Base-by-base conservation (phyloP, 2,329 filamentous ascomycete genomes). In the Ceratocystis eucalypticola region DNA sequence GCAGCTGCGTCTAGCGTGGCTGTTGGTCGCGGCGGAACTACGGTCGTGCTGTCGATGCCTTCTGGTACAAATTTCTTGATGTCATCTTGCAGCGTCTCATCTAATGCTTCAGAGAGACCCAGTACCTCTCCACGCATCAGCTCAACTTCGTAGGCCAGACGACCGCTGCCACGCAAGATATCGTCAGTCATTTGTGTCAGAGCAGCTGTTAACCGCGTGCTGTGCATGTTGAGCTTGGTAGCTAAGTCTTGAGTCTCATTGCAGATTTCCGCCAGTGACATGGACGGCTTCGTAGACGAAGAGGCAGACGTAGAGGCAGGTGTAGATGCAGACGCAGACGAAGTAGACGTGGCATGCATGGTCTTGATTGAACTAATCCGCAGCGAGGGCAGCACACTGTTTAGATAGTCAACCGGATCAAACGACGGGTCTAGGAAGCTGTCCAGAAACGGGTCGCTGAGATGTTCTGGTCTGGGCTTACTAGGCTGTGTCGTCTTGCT, bases 131-230 rank as follows among this genome's bases (percentile, higher is more conserved):
- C 92, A n/a, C 91, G 84, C 62, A 97, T 76, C 20, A 97, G 83
- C 75, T 97, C 93, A 22, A 97, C 93, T 76, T 97, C 90, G 73
- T 99, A 99, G 22, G 92, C 91, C 67, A 99, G 78, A 3, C 93
- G 83, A 70, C 89, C 91, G 30, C 92, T 90, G 72, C 90, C 92
- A 67, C 94, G 84, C 69, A 99, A 77, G 69, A 99, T 97, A 71
- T 97, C 94, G 75, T 99, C 93, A 10, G 94, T 96, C 68, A 97
- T 80, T 72, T 93, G 87, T 41, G 91, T 96, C 67, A 99, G 81
- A 59, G 86, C 89, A 65, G 82, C 85, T 15, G 91, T 91, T 6
- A 96, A 79, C 59, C 91, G 84, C 20, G 90, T 88, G 1, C 91
- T 96, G 74, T 96, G 91, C 7, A 90, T 88, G 73, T 89, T 95